phyloP scores from a whole-genome alignment of 371 early-diverging fungal genomes.

The Mucor saturninus region DNA sequence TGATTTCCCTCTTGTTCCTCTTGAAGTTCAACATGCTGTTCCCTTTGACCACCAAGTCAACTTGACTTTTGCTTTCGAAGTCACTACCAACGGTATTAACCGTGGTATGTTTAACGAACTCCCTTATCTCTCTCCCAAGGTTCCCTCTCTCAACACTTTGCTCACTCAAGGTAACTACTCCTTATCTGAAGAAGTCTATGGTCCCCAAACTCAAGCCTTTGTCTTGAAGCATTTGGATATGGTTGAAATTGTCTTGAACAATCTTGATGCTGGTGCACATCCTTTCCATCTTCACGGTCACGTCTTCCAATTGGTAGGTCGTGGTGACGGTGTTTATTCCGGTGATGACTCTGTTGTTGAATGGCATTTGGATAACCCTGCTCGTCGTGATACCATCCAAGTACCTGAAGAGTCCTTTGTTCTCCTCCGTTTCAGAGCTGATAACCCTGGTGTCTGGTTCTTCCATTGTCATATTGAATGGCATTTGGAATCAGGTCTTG shows the following conservation, averaged over 20 bases:
- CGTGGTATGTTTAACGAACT: conserved; percentile 83
- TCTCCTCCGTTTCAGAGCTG: conserved; percentile 62
- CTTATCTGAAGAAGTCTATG: conserved; percentile 63
- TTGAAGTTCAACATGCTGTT: conserved; percentile 41
- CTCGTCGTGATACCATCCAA: conserved; percentile 61
- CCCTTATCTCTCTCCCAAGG: conserved; percentile 70
- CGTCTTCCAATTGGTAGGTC: conserved; percentile 59
- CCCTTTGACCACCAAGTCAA: conserved; percentile 54
- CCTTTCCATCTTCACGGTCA: conserved; percentile 71
- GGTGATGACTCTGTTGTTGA: conserved; percentile 38
- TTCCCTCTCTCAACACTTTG: conserved; percentile 74
- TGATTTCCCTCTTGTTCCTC: conserved; percentile 56
- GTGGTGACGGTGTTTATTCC: conserved; percentile 51
- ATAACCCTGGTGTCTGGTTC: conserved; percentile 65
- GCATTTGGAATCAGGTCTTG: conserved; percentile 73
- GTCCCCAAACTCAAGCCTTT: conserved; percentile 59
- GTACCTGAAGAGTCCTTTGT: conserved; percentile 55
- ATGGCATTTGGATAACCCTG: conserved; percentile 60
- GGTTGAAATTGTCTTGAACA: conserved; percentile 65
- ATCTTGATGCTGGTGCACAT: conserved; percentile 51
- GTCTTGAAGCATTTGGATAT: conserved; percentile 58
- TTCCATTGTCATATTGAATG: conserved; percentile 84
- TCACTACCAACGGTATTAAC: conserved; percentile 76
- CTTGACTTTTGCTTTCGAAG: conserved; percentile 67
- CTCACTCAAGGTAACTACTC: conserved; percentile 63